Percentiles rank a stretch among this genome's conserved stretches.
Evolutionary conservation across 805 yeast genomes (phyloP).

Genomic region (Hanseniaspora vineae): DNA sequence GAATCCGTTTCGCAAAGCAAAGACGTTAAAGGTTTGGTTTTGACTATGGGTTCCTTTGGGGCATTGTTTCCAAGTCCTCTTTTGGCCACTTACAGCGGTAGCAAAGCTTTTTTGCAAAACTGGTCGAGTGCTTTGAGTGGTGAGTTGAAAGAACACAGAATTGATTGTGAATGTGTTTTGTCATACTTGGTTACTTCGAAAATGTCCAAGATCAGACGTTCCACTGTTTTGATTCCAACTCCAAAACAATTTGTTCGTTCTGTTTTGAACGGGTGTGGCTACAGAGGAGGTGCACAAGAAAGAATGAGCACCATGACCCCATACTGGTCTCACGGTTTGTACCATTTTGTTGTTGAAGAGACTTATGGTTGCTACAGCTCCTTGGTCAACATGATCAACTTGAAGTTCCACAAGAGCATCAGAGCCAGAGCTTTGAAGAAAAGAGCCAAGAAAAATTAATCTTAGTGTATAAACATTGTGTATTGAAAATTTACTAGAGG

Average conservation of each 20-base stretch:
- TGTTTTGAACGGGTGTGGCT: slow-evolving; percentile 57
- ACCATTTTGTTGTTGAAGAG: slow-evolving; percentile 71
- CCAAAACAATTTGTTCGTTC: slow-evolving; percentile 72
- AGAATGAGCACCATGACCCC: slow-evolving; percentile 81
- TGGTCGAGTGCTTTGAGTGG: slow-evolving; percentile 88
- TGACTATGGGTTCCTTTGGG: slow-evolving; percentile 96
- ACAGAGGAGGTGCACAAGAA: slow-evolving; percentile 87
- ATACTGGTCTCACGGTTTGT: slow-evolving; percentile 83
- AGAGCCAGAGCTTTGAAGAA: slow-evolving; percentile 74
- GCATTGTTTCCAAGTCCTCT: slow-evolving; percentile 88
- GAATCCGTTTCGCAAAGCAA: slow-evolving; percentile 31
- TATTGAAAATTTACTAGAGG: no score
- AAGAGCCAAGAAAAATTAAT: slow-evolving; percentile 19
- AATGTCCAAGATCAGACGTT: slow-evolving; percentile 82
- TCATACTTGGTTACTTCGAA: slow-evolving; percentile 89
- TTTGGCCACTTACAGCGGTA: slow-evolving; percentile 89
- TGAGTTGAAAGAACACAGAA: slow-evolving; percentile 52
- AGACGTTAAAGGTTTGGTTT: slow-evolving; percentile 53
- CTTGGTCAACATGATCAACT: slow-evolving; percentile 56
- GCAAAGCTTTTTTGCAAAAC: slow-evolving; percentile 85
- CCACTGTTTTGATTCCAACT: slow-evolving; percentile 65
- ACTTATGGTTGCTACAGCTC: slow-evolving; percentile 73
- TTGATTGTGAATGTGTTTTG: slow-evolving; percentile 77
- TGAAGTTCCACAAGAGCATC: slow-evolving; percentile 65
- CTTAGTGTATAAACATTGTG: background rate